Evolutionary conservation across 2,329 filamentous ascomycete genomes (phyloP).

Genomic region (Curvularia sp.): DNA sequence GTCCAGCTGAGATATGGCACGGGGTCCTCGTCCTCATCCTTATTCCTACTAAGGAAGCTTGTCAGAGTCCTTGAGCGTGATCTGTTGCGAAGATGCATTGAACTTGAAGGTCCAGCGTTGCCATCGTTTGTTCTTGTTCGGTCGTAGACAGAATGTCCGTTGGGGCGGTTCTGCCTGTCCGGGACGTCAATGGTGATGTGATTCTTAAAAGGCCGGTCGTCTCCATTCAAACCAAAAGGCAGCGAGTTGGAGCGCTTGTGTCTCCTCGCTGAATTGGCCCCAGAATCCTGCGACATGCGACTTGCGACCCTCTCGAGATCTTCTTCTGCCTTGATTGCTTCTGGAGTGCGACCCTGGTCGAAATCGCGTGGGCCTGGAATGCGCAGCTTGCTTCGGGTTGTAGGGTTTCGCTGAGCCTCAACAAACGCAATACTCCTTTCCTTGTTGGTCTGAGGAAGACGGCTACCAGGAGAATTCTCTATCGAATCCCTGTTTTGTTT

Average conservation of each 20-base stretch:
- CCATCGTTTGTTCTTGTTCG: slow-evolving; percentile 22
- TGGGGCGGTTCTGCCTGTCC: slow-evolving; percentile 43
- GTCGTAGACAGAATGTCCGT: slow-evolving; percentile 43
- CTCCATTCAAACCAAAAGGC: slow-evolving; percentile 42
- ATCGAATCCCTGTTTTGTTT: slow-evolving; percentile 59
- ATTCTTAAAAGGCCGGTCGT: slow-evolving; percentile 53
- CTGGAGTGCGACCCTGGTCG: slow-evolving; percentile 78
- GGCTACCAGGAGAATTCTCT: slow-evolving; percentile 49
- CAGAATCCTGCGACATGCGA: slow-evolving; percentile 34
- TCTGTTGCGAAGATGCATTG: slow-evolving; percentile 35
- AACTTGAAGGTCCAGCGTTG: slow-evolving; percentile 19
- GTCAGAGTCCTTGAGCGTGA: slow-evolving; percentile 61
- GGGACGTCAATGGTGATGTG: slow-evolving; percentile 74
- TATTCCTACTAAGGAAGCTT: slow-evolving; percentile 64
- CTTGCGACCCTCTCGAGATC: slow-evolving; percentile 32
- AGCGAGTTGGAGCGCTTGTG: slow-evolving; percentile 36
- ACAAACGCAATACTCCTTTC: slow-evolving; percentile 89
- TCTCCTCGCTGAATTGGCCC: slow-evolving; percentile 20
- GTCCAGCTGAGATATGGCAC: slow-evolving; percentile 95
- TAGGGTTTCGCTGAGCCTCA: slow-evolving; percentile 78
- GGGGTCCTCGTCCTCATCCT: slow-evolving; percentile 57
- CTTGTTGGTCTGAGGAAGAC: slow-evolving; percentile 62
- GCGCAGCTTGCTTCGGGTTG: slow-evolving; percentile 75
- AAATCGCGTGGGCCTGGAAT: slow-evolving; percentile 93
- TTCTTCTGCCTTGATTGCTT: slow-evolving; percentile 59